A percentile compares a stretch with the other conserved stretches of the same genome.
These are phyloP conservation scores for Phytopythium chamaehyphon DNA, from an alignment of 352 stramenopile genomes.

Conservation along the genomic window DNA sequence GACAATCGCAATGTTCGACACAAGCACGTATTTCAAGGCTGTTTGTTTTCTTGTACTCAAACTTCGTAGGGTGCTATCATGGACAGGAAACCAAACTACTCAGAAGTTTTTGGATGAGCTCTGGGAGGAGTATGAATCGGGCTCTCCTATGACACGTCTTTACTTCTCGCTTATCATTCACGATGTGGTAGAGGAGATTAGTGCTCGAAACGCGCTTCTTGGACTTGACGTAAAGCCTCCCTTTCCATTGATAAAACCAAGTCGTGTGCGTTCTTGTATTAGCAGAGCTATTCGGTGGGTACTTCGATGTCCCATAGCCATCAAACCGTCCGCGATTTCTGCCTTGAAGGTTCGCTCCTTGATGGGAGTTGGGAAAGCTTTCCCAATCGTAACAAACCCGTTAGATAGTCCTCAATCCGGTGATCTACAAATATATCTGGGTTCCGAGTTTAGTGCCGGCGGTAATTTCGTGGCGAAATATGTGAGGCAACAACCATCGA, in stretches of 20 bases:
- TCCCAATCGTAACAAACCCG: not conserved
- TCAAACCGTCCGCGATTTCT: no score
- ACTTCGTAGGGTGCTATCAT: not conserved
- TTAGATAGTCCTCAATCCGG: no score
- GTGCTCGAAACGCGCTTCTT: conserved; percentile 26
- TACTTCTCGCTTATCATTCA: conserved; percentile 41
- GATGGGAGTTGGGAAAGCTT: conserved; percentile 22
- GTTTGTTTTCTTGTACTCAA: not conserved
- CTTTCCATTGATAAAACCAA: no score
- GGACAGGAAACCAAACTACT: not conserved
- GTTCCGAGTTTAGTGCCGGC: conserved; percentile 20
- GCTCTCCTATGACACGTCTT: conserved; percentile 13
- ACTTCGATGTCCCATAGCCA: no score
- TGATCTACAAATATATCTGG: conserved; percentile 6
- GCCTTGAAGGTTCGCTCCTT: not conserved
- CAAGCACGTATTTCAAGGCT: not conserved
- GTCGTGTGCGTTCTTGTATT: no score
- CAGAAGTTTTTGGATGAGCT: conserved; percentile 32
- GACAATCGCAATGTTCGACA: conserved; percentile 24
- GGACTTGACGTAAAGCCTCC: conserved; percentile 4
- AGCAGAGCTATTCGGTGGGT: no score
- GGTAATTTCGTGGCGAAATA: conserved; percentile 48
- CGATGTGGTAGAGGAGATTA: conserved; percentile 41
- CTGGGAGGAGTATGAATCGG: conserved; percentile 22
- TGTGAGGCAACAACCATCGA: conserved; percentile 14